A percentile compares a stretch with the other conserved stretches of the same genome.
Evolutionary conservation across 768 basidiomycete genomes (phyloP).

Genomic region (Lyophyllum decastes): DNA sequence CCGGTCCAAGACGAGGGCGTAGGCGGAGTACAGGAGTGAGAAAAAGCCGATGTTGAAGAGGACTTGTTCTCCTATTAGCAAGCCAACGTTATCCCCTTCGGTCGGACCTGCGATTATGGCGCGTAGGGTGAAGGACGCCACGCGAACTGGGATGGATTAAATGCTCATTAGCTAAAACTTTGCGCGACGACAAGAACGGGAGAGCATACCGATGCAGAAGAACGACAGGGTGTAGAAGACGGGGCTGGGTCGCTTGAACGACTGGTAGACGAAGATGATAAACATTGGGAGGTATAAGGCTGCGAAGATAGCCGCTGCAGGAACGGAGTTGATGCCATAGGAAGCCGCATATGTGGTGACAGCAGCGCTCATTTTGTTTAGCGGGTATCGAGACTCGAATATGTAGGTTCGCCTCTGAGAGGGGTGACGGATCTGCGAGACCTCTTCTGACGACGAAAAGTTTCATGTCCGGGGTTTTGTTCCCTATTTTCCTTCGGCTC

Average conservation of each 20-base stretch:
- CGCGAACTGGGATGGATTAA: constrained; percentile 20
- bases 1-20: constrained; percentile 35
- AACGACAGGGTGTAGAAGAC: constrained; percentile 25
- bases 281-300: constrained; percentile 25
- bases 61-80: constrained; percentile 28
- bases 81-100: constrained; percentile 23
- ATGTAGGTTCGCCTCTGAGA: too few species aligned
- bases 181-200: not conserved
- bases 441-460: too few species aligned
- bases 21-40: constrained; percentile 32
- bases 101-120: constrained; percentile 21
- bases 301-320: constrained; percentile 27
- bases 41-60: constrained; percentile 35
- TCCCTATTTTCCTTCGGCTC: too few species aligned
- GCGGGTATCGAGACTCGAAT: too few species aligned
- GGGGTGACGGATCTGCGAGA: too few species aligned
- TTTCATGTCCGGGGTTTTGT: too few species aligned
- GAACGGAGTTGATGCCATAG: constrained; percentile 20
- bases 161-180: not conserved
- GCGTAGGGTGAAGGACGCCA: constrained; percentile 29
- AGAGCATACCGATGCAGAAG: constrained; percentile 27
- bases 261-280: constrained; percentile 20
- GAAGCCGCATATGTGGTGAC: not conserved
- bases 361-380: not conserved
- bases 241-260: constrained; percentile 20